Evolutionary conservation across 495 filamentous ascomycete species (phyloP), one percentile per base, ranked within the genome.

Genomic region (Delitschia confertaspora): DNA sequence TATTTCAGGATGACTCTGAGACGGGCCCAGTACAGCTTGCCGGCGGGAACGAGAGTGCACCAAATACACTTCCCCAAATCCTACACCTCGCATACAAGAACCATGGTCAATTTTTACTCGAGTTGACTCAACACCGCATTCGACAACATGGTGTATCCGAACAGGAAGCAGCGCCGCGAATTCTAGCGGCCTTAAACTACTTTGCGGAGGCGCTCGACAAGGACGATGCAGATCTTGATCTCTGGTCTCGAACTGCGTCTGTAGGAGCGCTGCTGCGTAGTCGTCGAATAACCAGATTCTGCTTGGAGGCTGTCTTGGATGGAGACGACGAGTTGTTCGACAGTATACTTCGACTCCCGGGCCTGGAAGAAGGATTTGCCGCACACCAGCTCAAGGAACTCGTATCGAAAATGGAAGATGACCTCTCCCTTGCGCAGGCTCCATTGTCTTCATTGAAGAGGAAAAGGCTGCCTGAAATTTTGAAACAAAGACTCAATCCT

Each of bases 41-140:
- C 14, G 49, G 61, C 6, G 60, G 69, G 18, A 61, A 56, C 11
- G 85, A 91, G 39, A 80, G 72, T 3, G 76, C 78, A 0, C 83
- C 80, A 20, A 93, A 79, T 60, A 83, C 81, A 26, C 65, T 96
- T 3, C 83, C 87, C 0, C 86, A 95, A 51, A 85, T 91, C 6
- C 72, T 95, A 14, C 95, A 93, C 51, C 73, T 99, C 5, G 79
- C 89, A 3, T 86, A 87, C 69, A 99, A 99, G 57, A 96, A 95
- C 59, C 78, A 88, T 64, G 93, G 87, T 37, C 81, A 94, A 56
- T 96, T 88, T 58, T 63, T 80, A 17, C 69, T 98, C 19, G 91
- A 98, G 53, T 69, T 73, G 38, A 68, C 94, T 14, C 78, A 76
- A 42, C 38, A 54, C 37, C 47, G 48, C 33, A 64, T 91, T 9